Evolutionary conservation across 352 stramenopile genomes (phyloP).

Genomic region (Elongisporangium prolatum): DNA sequence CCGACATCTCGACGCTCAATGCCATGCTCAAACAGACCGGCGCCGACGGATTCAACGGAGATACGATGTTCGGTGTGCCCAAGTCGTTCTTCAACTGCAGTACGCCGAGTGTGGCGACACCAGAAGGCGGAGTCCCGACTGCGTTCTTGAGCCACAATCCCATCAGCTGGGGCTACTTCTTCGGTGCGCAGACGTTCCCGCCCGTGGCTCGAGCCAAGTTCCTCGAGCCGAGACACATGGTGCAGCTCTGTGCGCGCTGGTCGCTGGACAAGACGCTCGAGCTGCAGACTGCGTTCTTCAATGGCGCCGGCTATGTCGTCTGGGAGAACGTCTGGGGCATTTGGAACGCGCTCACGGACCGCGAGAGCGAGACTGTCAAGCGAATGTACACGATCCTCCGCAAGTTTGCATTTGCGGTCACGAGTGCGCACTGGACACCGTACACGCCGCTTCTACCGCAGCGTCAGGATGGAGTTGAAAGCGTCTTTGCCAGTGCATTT

Average conservation of each 20-base stretch:
- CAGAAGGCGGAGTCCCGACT: conserved; percentile 64
- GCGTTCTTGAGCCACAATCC: conserved; percentile 60
- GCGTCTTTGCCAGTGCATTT: conserved; percentile 52
- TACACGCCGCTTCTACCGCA: conserved; percentile 13
- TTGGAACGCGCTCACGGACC: conserved; percentile 74
- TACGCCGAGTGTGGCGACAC: conserved; percentile 41
- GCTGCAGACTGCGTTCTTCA: conserved; percentile 77
- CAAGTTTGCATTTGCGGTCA: conserved; percentile 41
- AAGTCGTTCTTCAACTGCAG: conserved; percentile 79
- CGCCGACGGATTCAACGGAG: conserved; percentile 82
- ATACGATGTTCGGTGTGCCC: conserved; percentile 86
- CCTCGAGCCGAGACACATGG: conserved; percentile 76
- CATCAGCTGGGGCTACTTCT: conserved; percentile 83
- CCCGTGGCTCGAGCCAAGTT: conserved; percentile 73
- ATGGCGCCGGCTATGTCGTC: conserved; percentile 79
- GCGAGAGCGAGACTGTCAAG: conserved; percentile 59
- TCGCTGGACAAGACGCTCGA: conserved; percentile 64
- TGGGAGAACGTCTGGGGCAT: conserved; percentile 90
- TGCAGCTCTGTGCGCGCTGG: conserved; percentile 79
- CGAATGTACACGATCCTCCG: conserved; percentile 63
- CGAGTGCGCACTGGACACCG: conserved; percentile 43
- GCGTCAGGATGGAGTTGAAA: conserved; percentile 9
- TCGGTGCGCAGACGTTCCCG: conserved; percentile 58
- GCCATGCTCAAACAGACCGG: conserved; percentile 29
- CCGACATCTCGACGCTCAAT: conserved; percentile 56